Conservation (phyloP, 129 eudicot genomes). For the Flaveria bidentis region DNA sequence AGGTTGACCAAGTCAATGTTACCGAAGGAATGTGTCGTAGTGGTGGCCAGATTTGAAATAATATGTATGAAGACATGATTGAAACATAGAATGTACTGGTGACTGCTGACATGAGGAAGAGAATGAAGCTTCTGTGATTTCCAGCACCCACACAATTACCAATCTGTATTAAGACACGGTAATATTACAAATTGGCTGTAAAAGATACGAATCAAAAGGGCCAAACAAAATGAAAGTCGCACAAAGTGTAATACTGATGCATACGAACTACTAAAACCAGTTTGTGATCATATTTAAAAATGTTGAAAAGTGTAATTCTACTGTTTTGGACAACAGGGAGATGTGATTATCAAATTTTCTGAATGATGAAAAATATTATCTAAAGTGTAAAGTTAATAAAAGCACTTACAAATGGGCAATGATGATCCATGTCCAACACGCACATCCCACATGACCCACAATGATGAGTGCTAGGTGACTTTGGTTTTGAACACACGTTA, state of each 20-base stretch:
- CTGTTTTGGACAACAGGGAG: background rate
- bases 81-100: constrained; percentile 64
- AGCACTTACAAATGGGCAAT: constrained; percentile 94
- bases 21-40: constrained; percentile 31
- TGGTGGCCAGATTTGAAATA: constrained; percentile 62
- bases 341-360: background rate
- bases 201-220: background rate
- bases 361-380: background rate
- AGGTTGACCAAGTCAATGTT: constrained; percentile 29
- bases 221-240: background rate
- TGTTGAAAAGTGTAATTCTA: background rate
- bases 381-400: background rate
- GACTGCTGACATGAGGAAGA: constrained; percentile 82
- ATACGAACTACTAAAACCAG: background rate
- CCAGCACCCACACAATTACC: constrained; percentile 97
- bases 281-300: background rate
- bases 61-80: constrained; percentile 52
- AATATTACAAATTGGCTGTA: background rate
- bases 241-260: background rate
- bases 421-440: constrained; percentile 97
- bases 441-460: constrained; percentile 94
- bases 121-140: constrained; percentile 72
- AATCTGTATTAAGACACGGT: constrained; percentile 51
- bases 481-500: constrained; percentile 75
- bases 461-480: constrained; percentile 82